phyloP scores from a whole-genome alignment of 371 early-diverging fungal species.

The Mucor circinelloides region DNA sequence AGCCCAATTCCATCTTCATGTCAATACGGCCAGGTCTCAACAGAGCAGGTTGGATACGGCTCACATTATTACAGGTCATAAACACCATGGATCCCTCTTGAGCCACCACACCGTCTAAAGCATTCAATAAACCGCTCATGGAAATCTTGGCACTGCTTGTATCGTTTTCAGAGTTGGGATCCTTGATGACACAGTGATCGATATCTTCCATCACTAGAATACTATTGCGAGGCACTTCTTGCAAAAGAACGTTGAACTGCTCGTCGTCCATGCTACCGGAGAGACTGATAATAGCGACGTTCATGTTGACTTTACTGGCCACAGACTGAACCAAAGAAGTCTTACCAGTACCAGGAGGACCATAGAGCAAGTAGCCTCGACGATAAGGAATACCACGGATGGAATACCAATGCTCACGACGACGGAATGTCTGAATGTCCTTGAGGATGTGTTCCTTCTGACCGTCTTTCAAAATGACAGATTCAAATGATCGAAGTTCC shows the following conservation, averaged over 20 bases:
- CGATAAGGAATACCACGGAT: conserved; percentile 93
- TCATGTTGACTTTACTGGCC: conserved; percentile 51
- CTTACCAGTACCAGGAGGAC: conserved; percentile 76
- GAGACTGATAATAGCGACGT: conserved; percentile 44
- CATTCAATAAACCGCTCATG: conserved; percentile 91
- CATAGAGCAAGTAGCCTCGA: conserved; percentile 79
- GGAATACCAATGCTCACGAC: conserved; percentile 73
- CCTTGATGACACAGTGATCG: conserved; percentile 45
- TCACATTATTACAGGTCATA: conserved; percentile 98
- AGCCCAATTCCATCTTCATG: conserved; percentile 79
- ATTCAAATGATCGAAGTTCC: conserved; percentile 34
- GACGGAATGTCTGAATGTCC: conserved; percentile 41
- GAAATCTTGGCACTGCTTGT: conserved; percentile 72
- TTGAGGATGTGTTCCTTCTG: conserved; percentile 39
- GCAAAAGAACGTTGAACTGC: conserved; percentile 28
- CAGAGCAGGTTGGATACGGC: conserved; percentile 91
- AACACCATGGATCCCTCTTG: conserved; percentile 88
- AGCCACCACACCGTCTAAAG: conserved; percentile 92
- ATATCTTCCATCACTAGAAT: conserved; percentile 54
- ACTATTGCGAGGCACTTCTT: conserved; percentile 35
- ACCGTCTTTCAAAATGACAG: conserved; percentile 40
- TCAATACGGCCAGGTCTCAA: conserved; percentile 98
- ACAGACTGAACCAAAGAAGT: conserved; percentile 67
- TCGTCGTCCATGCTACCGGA: conserved; percentile 38
- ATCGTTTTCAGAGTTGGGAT: conserved; percentile 16